Percentiles rank a stretch among this genome's conserved stretches.
Evolutionary conservation across 768 basidiomycete genomes (phyloP).

Genomic region (Jaapia argillacea): DNA sequence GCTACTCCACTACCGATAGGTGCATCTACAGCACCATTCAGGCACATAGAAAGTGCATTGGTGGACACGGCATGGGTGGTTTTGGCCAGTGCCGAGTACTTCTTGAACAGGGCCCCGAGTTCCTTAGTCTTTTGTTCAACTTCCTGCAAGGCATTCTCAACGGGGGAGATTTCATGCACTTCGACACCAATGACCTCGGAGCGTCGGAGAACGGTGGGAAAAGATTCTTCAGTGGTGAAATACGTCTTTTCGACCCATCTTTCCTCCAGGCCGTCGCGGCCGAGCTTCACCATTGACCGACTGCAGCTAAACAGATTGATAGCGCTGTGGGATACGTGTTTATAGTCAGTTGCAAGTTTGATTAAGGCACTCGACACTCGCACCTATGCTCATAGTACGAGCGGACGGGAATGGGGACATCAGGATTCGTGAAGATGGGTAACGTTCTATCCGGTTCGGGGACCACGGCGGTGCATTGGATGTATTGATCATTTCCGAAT

Average conservation of each 20-base stretch:
- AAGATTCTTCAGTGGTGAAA: slow-evolving; percentile 77
- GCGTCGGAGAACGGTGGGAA: slow-evolving; percentile 85
- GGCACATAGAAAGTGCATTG: slow-evolving; percentile 73
- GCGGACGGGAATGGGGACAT: slow-evolving; percentile 70
- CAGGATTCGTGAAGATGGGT: slow-evolving; percentile 77
- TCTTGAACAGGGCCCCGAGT: slow-evolving; percentile 52
- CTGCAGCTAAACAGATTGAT: slow-evolving; percentile 77
- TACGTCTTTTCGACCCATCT: slow-evolving; percentile 86
- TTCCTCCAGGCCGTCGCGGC: slow-evolving; percentile 60
- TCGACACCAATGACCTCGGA: slow-evolving; percentile 73
- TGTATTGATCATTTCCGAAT: slow-evolving; percentile 71
- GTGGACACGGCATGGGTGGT: slow-evolving; percentile 65
- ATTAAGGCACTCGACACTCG: slow-evolving; percentile 4
- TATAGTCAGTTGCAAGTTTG: background rate
- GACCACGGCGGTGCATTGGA: slow-evolving; percentile 78
- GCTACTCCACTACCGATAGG: slow-evolving; percentile 69
- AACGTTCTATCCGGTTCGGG: slow-evolving; percentile 76
- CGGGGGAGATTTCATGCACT: slow-evolving; percentile 71
- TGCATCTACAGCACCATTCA: slow-evolving; percentile 84
- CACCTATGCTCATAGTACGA: slow-evolving; percentile 86
- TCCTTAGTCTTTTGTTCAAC: slow-evolving; percentile 77
- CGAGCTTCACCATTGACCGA: slow-evolving; percentile 54
- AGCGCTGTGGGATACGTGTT: slow-evolving; percentile 37
- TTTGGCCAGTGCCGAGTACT: slow-evolving; percentile 73
- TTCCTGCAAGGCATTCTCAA: slow-evolving; percentile 75